Evolutionary conservation across 2,329 filamentous ascomycete genomes (phyloP), one percentile per base, ranked within the genome.

Genomic region (Alternaria gansuensis): DNA sequence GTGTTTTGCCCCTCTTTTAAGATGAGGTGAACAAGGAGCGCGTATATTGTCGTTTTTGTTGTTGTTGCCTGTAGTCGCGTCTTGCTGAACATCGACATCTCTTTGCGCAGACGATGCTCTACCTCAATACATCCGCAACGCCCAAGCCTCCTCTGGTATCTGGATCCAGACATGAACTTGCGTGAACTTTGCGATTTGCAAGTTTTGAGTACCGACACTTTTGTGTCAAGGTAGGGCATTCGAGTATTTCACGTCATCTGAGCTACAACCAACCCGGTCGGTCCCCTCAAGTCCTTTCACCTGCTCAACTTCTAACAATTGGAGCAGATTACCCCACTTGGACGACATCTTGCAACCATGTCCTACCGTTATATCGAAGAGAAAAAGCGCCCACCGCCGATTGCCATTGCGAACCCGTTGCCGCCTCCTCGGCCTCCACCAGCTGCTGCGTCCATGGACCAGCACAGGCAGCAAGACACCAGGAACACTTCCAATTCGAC

Each of bases 331-430:
- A 34, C 33, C 8, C 24, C 51, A 26, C 13, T 28, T 37, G 11
- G 13, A 21, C 36, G 21, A 50, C 26, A 26, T 24, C 14, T 13
- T 51, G 41, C 37, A 23, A 44, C 33, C 4, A 74, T 74, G 70
- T 59, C 68, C 6, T 40, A 62, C 8, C 51, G 54, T 14, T 29
- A 51, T 17, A 31, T 50, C 11, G 65, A 65, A 13, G 51, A 60
- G n/a, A 72, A 66, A 63, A 72, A 63, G 57, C 69, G 69, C 37
- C 73, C 71, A 14, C 67, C 70, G 31, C 70, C 69, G 2, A 72
- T 73, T 34, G 40, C 57, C 4, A 59, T 74, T 4, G 67, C 69
- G 21, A 24, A 24, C 13, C 31, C 51, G 31, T 50, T 60, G 37
- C 59, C 60, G 17, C 57, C 54, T 3, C 62, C 60, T 29, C 59